Evolutionary conservation across 164 flowering plant species (phyloP), one percentile per base, ranked within the genome.

Genomic region (Macadamia integrifolia): DNA sequence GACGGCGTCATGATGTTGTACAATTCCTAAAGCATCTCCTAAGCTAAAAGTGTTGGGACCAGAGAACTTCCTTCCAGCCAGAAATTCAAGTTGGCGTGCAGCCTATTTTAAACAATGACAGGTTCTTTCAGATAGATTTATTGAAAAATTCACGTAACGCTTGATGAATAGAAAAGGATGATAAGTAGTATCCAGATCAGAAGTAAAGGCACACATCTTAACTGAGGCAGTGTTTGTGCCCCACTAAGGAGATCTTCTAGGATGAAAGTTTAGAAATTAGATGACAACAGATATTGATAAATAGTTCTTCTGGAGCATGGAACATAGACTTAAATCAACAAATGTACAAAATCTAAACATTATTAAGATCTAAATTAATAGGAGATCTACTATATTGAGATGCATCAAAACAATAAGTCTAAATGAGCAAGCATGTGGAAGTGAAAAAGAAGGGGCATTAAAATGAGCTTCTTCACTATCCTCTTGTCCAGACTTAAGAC

Each of bases 1-100:
- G 64, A 90, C 77, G 68, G 92, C 97, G 80, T 91, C 97, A 78
- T 91, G 98, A 75, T 93, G 98, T 72, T 93, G 96, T 31, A 84
- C 91, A 69, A 85, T 82, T 61, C 91, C 98, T 61, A 93, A 74
- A 52, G 98, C 96, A 81, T 93, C 94, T 62, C 90, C 98, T 28
- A 93, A 74, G 59, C 82, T 74, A 63, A 61, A 80, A 57, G 94
- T 89, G 46, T 72, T 70, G 30, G 86, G 82, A 58, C 90, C 89
- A 53, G 55, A 64, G 17, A 83, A 64, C 72, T 69, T 83, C 86
- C 81, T 83, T 62, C 97, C 97, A n/a, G 60, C 76, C 52, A 89
- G 70, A 67, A 82, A 91, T 61, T 93, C 96, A 46, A 93, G 89
- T 74, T 93, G 97, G 28, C 98, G 78, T 52, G 97, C 89, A 3